Evolutionary conservation across 805 yeast genomes (phyloP).

Genomic region (Kazachstania taianensis): DNA sequence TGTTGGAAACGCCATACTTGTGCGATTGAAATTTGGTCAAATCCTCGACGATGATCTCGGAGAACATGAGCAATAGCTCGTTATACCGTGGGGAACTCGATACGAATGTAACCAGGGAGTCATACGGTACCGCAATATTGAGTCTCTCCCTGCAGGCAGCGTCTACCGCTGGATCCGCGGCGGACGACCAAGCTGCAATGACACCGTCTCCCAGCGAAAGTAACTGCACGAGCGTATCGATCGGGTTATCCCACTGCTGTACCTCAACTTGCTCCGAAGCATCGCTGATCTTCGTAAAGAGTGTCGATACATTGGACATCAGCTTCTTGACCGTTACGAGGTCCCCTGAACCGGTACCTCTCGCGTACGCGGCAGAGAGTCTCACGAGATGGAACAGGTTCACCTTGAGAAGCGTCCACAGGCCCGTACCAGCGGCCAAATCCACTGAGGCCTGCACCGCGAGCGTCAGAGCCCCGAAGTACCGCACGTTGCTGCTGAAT

Average conservation of each 20-base stretch:
- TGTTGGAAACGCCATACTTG: constrained; percentile 19
- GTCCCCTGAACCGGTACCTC: constrained; percentile 4
- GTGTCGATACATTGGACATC: constrained; percentile 28
- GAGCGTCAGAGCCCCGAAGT: constrained; percentile 29
- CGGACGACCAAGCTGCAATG: background rate
- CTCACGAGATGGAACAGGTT: constrained; percentile 19
- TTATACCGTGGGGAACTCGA: constrained; percentile 16
- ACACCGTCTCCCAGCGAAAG: constrained; percentile 9
- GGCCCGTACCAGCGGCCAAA: constrained; percentile 8
- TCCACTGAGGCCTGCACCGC: constrained; percentile 25
- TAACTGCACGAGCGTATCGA: constrained; percentile 20
- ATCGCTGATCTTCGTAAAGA: constrained; percentile 18
- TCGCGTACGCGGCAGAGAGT: constrained; percentile 6
- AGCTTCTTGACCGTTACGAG: constrained; percentile 23
- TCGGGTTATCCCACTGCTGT: constrained; percentile 26
- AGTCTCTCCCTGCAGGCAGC: constrained; percentile 9
- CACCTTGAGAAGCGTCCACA: constrained; percentile 20
- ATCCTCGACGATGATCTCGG: constrained; percentile 29
- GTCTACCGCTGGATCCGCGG: constrained; percentile 4
- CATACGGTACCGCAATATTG: constrained; percentile 15
- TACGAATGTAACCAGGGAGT: constrained; percentile 17
- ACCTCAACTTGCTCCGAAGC: constrained; percentile 2
- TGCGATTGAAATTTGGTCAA: constrained; percentile 23
- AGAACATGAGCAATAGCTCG: constrained; percentile 19
- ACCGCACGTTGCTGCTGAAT: constrained; percentile 22